Evolutionary conservation across 164 flowering plant genomes (phyloP).

Genomic region (Sedum album): DNA sequence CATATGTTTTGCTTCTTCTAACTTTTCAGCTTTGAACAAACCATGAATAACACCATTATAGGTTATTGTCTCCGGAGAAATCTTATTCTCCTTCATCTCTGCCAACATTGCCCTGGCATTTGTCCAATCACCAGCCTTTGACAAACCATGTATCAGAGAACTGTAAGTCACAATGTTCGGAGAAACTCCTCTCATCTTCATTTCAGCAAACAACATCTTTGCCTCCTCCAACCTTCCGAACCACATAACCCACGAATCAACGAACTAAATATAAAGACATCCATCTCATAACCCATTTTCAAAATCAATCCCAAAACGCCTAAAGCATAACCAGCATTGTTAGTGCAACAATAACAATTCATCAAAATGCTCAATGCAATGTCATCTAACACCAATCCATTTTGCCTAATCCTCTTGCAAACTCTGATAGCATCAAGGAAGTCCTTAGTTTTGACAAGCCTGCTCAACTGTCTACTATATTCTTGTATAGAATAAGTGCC

Average conservation of each 20-base stretch:
- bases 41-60: slow-evolving; percentile 2
- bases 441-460: not conserved
- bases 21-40: slow-evolving; percentile 1
- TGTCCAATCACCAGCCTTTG: not conserved
- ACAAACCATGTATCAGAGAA: slow-evolving; percentile 3
- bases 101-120: not conserved
- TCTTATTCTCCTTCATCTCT: not conserved
- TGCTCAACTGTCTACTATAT: not conserved
- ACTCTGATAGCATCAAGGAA: not conserved
- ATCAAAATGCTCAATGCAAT: slow-evolving; percentile 6
- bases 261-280: not conserved
- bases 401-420: not conserved
- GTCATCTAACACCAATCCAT: not conserved
- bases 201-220: not conserved
- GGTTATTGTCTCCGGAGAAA: not conserved
- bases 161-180: not conserved
- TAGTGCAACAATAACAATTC: slow-evolving; percentile 1
- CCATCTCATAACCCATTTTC: slow-evolving; percentile 7
- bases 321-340: slow-evolving; percentile 2
- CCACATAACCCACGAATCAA: slow-evolving; percentile 7
- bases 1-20: slow-evolving; percentile 9
- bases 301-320: slow-evolving; percentile 6
- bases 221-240: slow-evolving; percentile 1
- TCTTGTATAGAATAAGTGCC: not conserved
- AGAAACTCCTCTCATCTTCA: not conserved